Percentiles rank a stretch among this genome's conserved stretches.
Evolutionary conservation across 2,329 filamentous ascomycete species (phyloP).

Genomic region (Colletotrichum liriopes): DNA sequence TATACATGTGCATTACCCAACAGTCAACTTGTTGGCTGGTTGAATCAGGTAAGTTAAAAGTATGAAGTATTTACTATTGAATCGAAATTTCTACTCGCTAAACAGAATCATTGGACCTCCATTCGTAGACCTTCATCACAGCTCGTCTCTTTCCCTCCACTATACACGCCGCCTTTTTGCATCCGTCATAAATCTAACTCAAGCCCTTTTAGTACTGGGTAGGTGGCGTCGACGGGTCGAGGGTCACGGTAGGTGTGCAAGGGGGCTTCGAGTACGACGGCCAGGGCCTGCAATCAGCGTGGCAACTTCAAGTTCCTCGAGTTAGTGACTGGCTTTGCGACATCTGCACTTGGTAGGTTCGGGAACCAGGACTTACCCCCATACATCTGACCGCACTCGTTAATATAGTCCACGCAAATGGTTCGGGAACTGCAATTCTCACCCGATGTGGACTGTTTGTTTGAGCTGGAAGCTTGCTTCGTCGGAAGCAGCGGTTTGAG

Average conservation of each 20-base stretch:
- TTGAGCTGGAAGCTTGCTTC: neutral
- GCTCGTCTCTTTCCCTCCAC: too few relatives aligned
- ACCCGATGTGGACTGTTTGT: neutral
- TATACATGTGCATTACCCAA: neutral
- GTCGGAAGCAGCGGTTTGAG: neutral
- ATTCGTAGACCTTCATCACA: neutral
- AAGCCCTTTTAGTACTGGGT: neutral
- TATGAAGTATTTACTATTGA: neutral
- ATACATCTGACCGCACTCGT: constrained; percentile 44
- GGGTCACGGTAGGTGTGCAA: constrained; percentile 31
- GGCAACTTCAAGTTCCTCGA: constrained; percentile 20
- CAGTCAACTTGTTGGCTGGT: neutral
- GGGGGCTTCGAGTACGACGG: constrained; percentile 42
- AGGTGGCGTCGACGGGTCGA: constrained; percentile 1
- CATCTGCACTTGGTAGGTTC: neutral
- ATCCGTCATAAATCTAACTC: neutral
- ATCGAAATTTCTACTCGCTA: neutral
- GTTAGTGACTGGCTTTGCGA: constrained; percentile 41
- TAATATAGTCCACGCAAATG: constrained; percentile 44
- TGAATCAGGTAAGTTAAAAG: too few relatives aligned
- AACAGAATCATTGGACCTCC: neutral
- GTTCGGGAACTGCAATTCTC: constrained; percentile 47
- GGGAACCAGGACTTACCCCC: constrained; percentile 43
- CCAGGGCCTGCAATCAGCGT: constrained; percentile 41
- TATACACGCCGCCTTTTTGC: neutral